Base-by-base conservation (phyloP, 352 stramenopile genomes). In the Pseudoperonospora humuli region DNA sequence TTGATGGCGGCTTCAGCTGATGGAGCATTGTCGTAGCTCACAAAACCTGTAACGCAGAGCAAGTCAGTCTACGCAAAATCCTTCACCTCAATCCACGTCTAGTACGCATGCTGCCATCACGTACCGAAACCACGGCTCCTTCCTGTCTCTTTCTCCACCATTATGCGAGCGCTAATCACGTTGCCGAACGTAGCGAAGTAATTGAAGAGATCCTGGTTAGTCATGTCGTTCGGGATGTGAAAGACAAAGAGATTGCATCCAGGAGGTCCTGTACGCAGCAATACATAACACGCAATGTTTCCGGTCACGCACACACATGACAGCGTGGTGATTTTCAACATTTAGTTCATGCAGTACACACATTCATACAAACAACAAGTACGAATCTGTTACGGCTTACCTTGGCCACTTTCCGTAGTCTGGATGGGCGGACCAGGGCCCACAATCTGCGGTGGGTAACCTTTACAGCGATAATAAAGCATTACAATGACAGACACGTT, bases 211-310 rank as follows among this genome's bases (percentile, higher is more conserved):
- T 97, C 92, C 62, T 91, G 69, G 71, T 98, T 98, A 61, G 89
- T 96, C 69, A 97, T 97, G 60, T 97, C 84, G 82, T 97, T 97
- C 52, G 95, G 95, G 74, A 98, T 97, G 70, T 98, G 91, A 79
- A 98, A 98, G 47, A 98, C 89, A 81, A 98, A 98, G 17, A 98
- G 70, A 71, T 98, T 98, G 61, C 90, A 96, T 59, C 90, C 91
- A 76, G 93, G 86, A 41, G 92, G 93, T 58, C 91, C 89, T 93
- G 60, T 49, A 55, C 32, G 54, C 53, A 59, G 50, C 29, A 71
- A 65, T 55, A 71, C 40, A 70, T 48, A 70, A 70, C 44, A 67
- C 43, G 47, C 43, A 64, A 25, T 48, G 44, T 64, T 54, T 47
- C 38, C 57, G 50, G 67, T 57, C 62, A 74, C 43, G 45, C 57